Base-by-base conservation (phyloP, 768 basidiomycete species). In the Chlorophyllum brunneum region DNA sequence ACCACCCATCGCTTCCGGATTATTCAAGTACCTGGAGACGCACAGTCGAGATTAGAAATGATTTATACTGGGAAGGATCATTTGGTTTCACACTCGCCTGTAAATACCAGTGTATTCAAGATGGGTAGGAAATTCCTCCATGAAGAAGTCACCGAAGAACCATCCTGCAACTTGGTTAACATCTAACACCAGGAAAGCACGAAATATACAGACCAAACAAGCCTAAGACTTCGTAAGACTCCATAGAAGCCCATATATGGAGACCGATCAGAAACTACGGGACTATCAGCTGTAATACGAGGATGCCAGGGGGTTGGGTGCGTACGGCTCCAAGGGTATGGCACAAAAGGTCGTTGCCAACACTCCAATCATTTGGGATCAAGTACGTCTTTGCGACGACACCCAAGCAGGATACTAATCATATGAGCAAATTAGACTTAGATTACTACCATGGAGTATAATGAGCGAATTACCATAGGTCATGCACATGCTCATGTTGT, bases 71-170 rank as follows among this genome's bases (percentile, higher is more conserved):
- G 31, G 24, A 49, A 39, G 18, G 31, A 46, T 7, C 11, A 36
- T 23, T 13, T 11, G 1, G 30, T 22, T 31, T 7, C 50, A 27
- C 45, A 36, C 53, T 8, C 61, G 93, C 83, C 95, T 84, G 70
- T 95, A 99, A 58, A 99, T 98, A 27, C 97, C 97, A 47, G 93
- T 95, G 65, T 98, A 98, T 54, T 95, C 92, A 7, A 98, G 73
- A 55, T 90, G 82, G 0, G 88, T 72, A 3, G 95, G 92, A 67
- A 91, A 95, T 56, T 93, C 88, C 61, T 95, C 92, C 70, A 95
- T 87, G 76, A 95, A 95, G 71, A 95, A 95, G 69, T 95, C 92
- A 20, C 93, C 94, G 59, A 97, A 99, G 71, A 98, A 95, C 97
- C 97, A 99, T 22, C 97, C 92, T 93, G 23, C 23, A 16, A 31